A percentile compares a stretch with the other conserved stretches of the same genome.
These are phyloP conservation scores for Candida silvatica DNA, from an alignment of 805 yeast genomes.

Conservation along the genomic window DNA sequence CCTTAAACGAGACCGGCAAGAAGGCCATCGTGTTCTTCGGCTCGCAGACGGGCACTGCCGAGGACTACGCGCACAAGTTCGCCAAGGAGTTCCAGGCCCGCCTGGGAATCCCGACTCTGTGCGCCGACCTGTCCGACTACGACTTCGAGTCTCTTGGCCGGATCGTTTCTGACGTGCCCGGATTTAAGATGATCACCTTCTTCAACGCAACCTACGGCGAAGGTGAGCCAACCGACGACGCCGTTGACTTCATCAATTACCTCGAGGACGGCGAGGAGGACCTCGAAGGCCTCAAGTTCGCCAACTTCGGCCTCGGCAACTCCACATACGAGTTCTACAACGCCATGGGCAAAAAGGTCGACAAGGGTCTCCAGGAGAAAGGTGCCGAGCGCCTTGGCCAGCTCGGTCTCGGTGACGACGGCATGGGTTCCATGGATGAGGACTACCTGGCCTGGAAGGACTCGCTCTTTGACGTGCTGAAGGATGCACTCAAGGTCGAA, in stretches of 20 bases:
- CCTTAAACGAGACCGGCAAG: slow-evolving; percentile 53
- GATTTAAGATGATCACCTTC: slow-evolving; percentile 44
- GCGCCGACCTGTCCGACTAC: slow-evolving; percentile 82
- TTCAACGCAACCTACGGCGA: slow-evolving; percentile 94
- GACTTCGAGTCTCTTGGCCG: slow-evolving; percentile 72
- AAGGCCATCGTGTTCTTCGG: slow-evolving; percentile 79
- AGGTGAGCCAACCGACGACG: slow-evolving; percentile 97
- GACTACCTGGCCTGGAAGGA: slow-evolving; percentile 95
- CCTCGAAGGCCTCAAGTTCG: slow-evolving; percentile 51
- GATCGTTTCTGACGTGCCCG: slow-evolving; percentile 48
- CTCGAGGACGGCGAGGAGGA: slow-evolving; percentile 51
- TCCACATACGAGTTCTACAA: slow-evolving; percentile 90
- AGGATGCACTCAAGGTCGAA: slow-evolving; percentile 53
- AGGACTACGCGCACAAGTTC: slow-evolving; percentile 87
- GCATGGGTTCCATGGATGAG: slow-evolving; percentile 89
- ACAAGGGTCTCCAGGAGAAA: slow-evolving; percentile 42
- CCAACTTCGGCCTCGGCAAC: slow-evolving; percentile 90
- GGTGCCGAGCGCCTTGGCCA: slow-evolving; percentile 70
- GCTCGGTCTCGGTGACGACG: slow-evolving; percentile 94
- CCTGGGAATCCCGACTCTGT: slow-evolving; percentile 75
- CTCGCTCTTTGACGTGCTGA: slow-evolving; percentile 53
- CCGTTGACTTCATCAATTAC: slow-evolving; percentile 68
- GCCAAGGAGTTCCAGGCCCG: slow-evolving; percentile 80
- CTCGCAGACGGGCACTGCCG: slow-evolving; percentile 98
- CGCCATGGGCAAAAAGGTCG: slow-evolving; percentile 62